Evolutionary conservation across 495 filamentous ascomycete species (phyloP).

Genomic region (Xylaria grammica): DNA sequence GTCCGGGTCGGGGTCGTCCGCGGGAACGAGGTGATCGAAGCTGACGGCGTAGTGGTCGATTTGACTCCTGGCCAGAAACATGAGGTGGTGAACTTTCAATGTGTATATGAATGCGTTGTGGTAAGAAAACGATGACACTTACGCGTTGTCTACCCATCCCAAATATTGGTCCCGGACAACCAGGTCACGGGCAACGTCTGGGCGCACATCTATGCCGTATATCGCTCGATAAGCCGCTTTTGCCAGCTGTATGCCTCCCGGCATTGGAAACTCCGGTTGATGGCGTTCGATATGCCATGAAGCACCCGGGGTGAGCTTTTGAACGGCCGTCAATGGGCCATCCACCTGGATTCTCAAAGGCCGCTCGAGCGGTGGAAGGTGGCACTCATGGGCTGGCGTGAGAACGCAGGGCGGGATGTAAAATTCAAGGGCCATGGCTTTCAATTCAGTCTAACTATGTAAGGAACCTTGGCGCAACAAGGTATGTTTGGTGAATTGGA

Average conservation of each 20-base stretch:
- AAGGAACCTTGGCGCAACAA: no score
- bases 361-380: slow-evolving; percentile 31
- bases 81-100: no score
- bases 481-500: no score
- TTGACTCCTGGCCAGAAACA: slow-evolving; percentile 22
- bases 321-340: slow-evolving; percentile 34
- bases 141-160: slow-evolving; percentile 25
- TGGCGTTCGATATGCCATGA: slow-evolving; percentile 28
- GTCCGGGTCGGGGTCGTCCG: slow-evolving; percentile 38
- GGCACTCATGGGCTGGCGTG: slow-evolving; percentile 27
- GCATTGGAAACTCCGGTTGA: slow-evolving; percentile 31
- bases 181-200: slow-evolving; percentile 29
- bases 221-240: slow-evolving; percentile 32
- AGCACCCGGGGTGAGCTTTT: slow-evolving; percentile 35
- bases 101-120: no score
- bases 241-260: slow-evolving; percentile 36
- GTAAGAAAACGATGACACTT: no score
- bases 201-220: slow-evolving; percentile 31
- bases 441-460: no score
- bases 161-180: slow-evolving; percentile 32
- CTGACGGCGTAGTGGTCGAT: slow-evolving; percentile 50
- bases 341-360: slow-evolving; percentile 41
- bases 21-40: slow-evolving; percentile 45
- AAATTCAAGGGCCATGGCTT: slow-evolving; percentile 21
- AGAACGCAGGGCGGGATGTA: slow-evolving; percentile 25